Evolutionary conservation across 345 rosid species (phyloP), one percentile per base, ranked within the genome.

Genomic region (Eucalyptus grandis): DNA sequence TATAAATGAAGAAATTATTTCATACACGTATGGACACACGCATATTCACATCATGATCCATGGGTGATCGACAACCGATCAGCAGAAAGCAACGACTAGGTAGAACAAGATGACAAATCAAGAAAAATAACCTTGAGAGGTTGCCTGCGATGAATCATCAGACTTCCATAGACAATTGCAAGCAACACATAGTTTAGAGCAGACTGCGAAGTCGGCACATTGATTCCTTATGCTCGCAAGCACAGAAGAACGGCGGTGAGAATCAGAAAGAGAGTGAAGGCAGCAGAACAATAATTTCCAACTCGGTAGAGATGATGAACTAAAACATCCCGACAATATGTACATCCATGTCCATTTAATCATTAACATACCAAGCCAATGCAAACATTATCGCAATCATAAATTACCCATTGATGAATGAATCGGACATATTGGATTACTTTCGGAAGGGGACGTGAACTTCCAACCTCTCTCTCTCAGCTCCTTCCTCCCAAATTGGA

Each of bases 121-220:
- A 40, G 56, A 40, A 83, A 2, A 90, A 86, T 88, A 87, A 95
- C 96, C 92, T 95, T 93, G 77, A 93, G 91, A 22, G 93, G 54
- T 83, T 93, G 88, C 92, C 90, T 93, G 88, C 88, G 88, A 89
- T 95, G 90, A 11, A 95, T 87, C 95, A 93, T 88, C 82, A 92
- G 37, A 87, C 94, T 87, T 90, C 97, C 97, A 89, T 95, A 95
- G 83, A 95, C 91, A 86, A 92, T 87, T 40, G 95, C 94, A 40
- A 95, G 88, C 14, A 92, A 56, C 24, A 90, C 87, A 90, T 93
- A 95, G 91, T 94, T 92, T 26, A 93, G 89, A 77, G 93, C 93
- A 11, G 96, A 90, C 91, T 95, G 96, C 24, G 95, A 91, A 67
- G 97, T 93, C 60, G 96, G 96, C 26, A 91, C 96, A 91, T 93